Base-by-base conservation (phyloP, 169 alveolate genomes). In the Cryptosporidium muris region DNA sequence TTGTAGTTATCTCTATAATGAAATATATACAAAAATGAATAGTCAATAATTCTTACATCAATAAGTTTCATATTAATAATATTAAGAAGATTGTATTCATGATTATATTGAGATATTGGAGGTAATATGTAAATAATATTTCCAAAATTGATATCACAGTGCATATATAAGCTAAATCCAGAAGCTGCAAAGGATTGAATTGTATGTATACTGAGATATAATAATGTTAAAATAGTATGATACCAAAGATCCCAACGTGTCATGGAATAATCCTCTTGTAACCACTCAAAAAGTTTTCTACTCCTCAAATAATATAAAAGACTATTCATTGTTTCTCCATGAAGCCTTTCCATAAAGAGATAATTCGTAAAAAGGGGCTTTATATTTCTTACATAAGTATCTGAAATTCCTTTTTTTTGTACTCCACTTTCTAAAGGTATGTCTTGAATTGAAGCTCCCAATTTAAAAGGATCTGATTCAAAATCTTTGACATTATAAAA, bases 91-190 rank as follows among this genome's bases (percentile, higher is more conserved):
- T 74, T 74, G 5, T 14, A 37, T n/a, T 1, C 8, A 62, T 74
- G 85, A 49, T 74, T 37, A 25, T 60, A 36, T 45, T 43, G 54
- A 38, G 54, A 66, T 25, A 58, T 53, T 9, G 60, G 47, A 25
- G 25, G 25, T 25, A 25, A 25, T 25, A 25, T 25, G 25, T 25
- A 25, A 25, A 25, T 25, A 25, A 74, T 56, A 58, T 74, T 74
- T 14, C 85, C 85, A 58, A 74, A 74, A 42, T 74, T 74, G 40
- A 74, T 38, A 48, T 74, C 85, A 48, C 85, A 74, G 36, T 74
- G 85, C 56, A 40, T 47, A n/a, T 74, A 74, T 34, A 54, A 63
- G 45, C 54, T 25, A 42, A 14, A 74, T 11, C 85, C 85, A 4
- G 85, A 42, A 9, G 85, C 54, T 16, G 85, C 40, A 42, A 74